Conservation (phyloP, 83 land plant species). For the Diphasiastrum complanatum region DNA sequence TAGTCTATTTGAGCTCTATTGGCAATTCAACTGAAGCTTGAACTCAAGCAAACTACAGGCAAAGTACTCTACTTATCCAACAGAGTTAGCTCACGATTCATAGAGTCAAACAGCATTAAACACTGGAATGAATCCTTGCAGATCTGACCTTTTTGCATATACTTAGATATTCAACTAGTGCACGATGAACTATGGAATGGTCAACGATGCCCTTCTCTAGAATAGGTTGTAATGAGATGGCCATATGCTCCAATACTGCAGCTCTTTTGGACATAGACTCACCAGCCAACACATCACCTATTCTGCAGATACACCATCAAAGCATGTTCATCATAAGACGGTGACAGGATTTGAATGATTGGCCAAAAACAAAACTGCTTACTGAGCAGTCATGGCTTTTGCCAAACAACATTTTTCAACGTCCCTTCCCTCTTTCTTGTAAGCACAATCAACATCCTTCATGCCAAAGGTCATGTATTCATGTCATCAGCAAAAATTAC, state of each 20-base stretch:
- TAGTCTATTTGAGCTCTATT: neutral
- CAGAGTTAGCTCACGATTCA: neutral
- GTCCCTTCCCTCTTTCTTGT: neutral
- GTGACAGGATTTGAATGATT: neutral
- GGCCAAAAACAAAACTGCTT: neutral
- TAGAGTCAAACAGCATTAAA: no score
- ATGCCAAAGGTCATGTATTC: neutral
- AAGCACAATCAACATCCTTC: neutral
- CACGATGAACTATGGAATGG: constrained; percentile 81
- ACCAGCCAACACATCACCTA: constrained; percentile 55
- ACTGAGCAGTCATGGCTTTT: neutral
- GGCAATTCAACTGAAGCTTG: no score
- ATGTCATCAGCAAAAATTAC: no score
- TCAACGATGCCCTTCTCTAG: constrained; percentile 92
- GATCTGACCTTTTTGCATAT: constrained; percentile 59
- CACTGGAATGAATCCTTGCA: no score
- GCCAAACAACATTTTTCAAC: neutral
- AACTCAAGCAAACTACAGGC: no score
- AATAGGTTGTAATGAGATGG: constrained; percentile 73
- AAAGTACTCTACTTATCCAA: neutral
- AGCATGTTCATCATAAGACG: no score
- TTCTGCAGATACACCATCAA: constrained; percentile 48
- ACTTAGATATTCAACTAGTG: constrained; percentile 63
- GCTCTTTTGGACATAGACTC: constrained; percentile 56
- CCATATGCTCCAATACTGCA: constrained; percentile 72